Conservation (phyloP, 2,329 filamentous ascomycete genomes). For the Colletotrichum echinochloae region DNA sequence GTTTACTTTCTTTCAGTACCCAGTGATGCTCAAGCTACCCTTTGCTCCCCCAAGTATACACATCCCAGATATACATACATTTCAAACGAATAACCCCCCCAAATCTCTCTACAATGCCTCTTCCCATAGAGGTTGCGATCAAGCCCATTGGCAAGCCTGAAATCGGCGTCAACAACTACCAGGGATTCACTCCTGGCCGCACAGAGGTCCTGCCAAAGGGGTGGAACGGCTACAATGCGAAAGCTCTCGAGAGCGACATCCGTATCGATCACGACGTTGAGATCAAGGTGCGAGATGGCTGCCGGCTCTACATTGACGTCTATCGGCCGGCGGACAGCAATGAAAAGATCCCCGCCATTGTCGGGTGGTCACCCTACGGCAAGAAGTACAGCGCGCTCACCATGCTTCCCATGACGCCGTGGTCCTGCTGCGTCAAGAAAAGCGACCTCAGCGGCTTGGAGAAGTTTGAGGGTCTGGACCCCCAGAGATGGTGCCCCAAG, state of each 20-base stretch:
- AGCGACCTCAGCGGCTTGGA: slow-evolving; percentile 44
- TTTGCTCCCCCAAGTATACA: neutral
- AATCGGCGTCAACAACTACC: slow-evolving; percentile 40
- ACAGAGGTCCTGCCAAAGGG: slow-evolving; percentile 54
- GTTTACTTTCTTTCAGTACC: neutral
- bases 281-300: slow-evolving; percentile 57
- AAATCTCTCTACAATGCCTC: slow-evolving; percentile 25
- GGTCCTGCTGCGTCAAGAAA: slow-evolving; percentile 43
- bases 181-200: slow-evolving; percentile 51
- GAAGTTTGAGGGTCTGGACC: slow-evolving; percentile 46
- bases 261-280: slow-evolving; percentile 59
- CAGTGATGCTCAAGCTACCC: neutral
- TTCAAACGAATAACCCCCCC: neutral
- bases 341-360: slow-evolving; percentile 56
- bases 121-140: slow-evolving; percentile 35
- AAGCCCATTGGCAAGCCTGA: slow-evolving; percentile 46
- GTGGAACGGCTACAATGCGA: slow-evolving; percentile 51
- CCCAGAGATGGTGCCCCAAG: slow-evolving; percentile 46
- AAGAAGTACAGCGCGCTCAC: slow-evolving; percentile 58
- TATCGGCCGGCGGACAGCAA: slow-evolving; percentile 54
- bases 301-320: slow-evolving; percentile 57
- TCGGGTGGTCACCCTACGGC: slow-evolving; percentile 60
- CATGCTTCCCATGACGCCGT: slow-evolving; percentile 49
- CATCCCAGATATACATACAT: neutral
- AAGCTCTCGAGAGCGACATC: slow-evolving; percentile 52